Conservation (phyloP, 2,329 filamentous ascomycete species). For the Fusarium dimerum region DNA sequence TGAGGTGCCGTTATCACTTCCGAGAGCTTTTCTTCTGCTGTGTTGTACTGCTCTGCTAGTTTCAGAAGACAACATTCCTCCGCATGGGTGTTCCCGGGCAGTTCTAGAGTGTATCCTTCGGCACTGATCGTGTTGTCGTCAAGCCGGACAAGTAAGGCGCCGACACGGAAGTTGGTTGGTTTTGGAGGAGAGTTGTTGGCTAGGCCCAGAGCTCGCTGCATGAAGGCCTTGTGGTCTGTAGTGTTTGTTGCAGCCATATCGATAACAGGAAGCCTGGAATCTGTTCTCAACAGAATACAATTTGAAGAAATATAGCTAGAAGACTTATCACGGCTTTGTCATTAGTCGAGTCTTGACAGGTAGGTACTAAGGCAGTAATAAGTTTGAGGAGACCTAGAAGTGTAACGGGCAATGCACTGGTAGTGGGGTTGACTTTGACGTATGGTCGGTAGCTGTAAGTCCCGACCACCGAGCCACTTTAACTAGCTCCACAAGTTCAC, state of each 20-base stretch:
- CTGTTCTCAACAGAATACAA: no score
- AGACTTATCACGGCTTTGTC: no score
- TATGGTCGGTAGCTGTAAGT: constrained; percentile 15
- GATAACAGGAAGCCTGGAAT: not conserved
- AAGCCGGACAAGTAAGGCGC: constrained; percentile 76
- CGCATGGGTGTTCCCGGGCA: constrained; percentile 91
- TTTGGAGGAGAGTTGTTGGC: constrained; percentile 80
- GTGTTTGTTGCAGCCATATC: constrained; percentile 26
- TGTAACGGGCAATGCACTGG: no score
- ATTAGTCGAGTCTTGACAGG: not conserved
- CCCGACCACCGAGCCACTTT: constrained; percentile 28
- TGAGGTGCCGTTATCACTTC: constrained; percentile 34
- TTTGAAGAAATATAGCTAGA: no score
- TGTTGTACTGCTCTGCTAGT: constrained; percentile 50
- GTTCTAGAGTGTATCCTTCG: constrained; percentile 88
- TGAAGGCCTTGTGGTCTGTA: constrained; percentile 51
- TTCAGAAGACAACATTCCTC: constrained; percentile 92
- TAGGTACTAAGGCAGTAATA: not conserved
- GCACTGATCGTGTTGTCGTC: constrained; percentile 63
- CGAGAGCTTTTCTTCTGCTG: constrained; percentile 57
- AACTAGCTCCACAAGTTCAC: constrained; percentile 18
- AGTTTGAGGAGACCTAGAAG: not conserved
- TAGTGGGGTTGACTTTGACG: no score
- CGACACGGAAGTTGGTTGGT: constrained; percentile 91
- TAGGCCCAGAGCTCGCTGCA: constrained; percentile 73